Percentiles rank a stretch among this genome's conserved stretches.
Evolutionary conservation across 1,139 yeast genomes (phyloP).

Genomic region (Geotrichum reessii): DNA sequence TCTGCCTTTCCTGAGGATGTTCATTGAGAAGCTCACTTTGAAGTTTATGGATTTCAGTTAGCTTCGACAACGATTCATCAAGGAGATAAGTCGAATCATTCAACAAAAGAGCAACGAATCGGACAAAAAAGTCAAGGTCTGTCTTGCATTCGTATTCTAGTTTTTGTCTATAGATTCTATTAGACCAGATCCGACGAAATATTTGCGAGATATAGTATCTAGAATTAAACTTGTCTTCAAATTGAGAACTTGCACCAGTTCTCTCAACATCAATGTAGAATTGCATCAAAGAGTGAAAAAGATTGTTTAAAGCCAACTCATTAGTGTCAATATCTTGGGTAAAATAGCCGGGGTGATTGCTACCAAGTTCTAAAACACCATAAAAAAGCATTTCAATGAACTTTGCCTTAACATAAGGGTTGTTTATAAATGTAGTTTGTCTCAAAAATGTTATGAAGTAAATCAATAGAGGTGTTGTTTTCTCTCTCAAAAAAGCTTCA

Average conservation of each 20-base stretch:
- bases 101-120: slow-evolving; percentile 89
- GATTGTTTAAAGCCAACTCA: slow-evolving; percentile 55
- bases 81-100: slow-evolving; percentile 88
- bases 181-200: slow-evolving; percentile 77
- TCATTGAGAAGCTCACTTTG: slow-evolving; percentile 47
- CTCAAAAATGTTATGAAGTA: slow-evolving; percentile 69
- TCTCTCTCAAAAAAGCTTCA: slow-evolving; percentile 25
- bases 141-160: slow-evolving; percentile 54
- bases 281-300: slow-evolving; percentile 77
- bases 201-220: slow-evolving; percentile 82
- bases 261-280: slow-evolving; percentile 92
- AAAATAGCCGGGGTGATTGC: slow-evolving; percentile 61
- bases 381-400: slow-evolving; percentile 72
- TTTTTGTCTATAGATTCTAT: slow-evolving; percentile 60
- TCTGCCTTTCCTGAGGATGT: neutral
- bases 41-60: slow-evolving; percentile 68
- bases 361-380: slow-evolving; percentile 52
- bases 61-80: slow-evolving; percentile 82
- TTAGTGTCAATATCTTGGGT: slow-evolving; percentile 59
- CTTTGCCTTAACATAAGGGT: slow-evolving; percentile 87
- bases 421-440: slow-evolving; percentile 80
- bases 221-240: slow-evolving; percentile 90
- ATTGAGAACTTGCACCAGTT: slow-evolving; percentile 92
- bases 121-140: slow-evolving; percentile 58
- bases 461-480: slow-evolving; percentile 47